Evolutionary conservation across 495 filamentous ascomycete genomes (phyloP), one percentile per base, ranked within the genome.

Genomic region (Physcia stellaris): DNA sequence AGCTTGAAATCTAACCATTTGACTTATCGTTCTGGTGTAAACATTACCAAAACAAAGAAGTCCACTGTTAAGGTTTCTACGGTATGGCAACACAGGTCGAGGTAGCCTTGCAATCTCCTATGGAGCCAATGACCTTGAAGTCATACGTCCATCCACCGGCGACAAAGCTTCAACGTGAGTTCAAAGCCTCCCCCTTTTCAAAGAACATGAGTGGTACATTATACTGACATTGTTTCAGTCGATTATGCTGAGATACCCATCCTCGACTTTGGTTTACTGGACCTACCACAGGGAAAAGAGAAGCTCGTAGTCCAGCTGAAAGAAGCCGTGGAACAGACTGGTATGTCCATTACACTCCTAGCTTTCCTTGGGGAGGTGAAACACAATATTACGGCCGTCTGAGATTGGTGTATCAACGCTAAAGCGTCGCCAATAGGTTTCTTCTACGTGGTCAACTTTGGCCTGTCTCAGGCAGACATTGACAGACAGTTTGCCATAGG

Each of bases 391-490:
- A 28, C 7, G 13, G 26, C 7, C 13, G 26, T 7, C 26, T 7
- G 26, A 28, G 13, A 28, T 7, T 28, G 13, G 26, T 13, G 26
- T 13, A 28, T 7, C 13, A 13, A 13, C 26, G 13, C 26, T 28
- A 28, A 28, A 7, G 26, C 13, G 26, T 28, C 26, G 26, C 26
- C 26, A 28, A 28, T 13, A 28, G 26, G 57, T 9, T 74, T 73
- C 51, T 73, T 73, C 54, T 71, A 73, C 43, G 65, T 75, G 4
- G 64, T 58, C 29, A 64, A 66, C 48, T 67, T 70, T 42, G 70
- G 68, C 24, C 63, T 76, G 30, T 56, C 55, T 23, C 62, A 75
- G 39, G 71, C 74, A 35, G 62, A 73, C 45, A 58, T 77, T 6
- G 59, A 67, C 35, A 59, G 58, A 19, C 73, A 77, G 42, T 77